Base-by-base conservation (phyloP, 768 basidiomycete genomes). In the Pisolithus marmoratus region DNA sequence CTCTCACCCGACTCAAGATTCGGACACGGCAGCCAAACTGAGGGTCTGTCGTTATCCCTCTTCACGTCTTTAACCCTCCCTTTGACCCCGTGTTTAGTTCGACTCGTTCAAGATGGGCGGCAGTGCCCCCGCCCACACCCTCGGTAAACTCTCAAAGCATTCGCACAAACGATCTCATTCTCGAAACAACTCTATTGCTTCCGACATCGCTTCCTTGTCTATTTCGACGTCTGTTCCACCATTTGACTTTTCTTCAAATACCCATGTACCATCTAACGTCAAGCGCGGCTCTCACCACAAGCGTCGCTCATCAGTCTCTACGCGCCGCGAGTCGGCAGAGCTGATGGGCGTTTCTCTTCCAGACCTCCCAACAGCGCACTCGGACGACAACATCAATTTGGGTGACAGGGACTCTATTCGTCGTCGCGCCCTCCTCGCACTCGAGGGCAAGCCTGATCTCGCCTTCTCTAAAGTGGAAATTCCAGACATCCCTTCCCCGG, bases 321-420 rank as follows among this genome's bases (percentile, higher is more conserved):
- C 92, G 38, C 84, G 91, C 54, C 80, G 78, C 58, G 93, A 95
- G 72, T 93, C 90, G 19, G 87, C 90, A 17, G 93, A 94, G 61
- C 73, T 95, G 62, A 94, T 95, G 88, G 90, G 90, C 24, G 79
- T 90, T 12, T 70, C 85, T 22, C 71, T 88, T 37, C 83, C 87
- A 12, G 81, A 84, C 54, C 75, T 90, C 23, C 81, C 83, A 5
- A 60, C 77, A 8, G 78, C 81, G 2, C 71, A 73, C 24, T 74
- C 82, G 2, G 84, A 90, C 29, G 83, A 87, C 63, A 82, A 82
- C 59, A 70, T 86, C 60, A 84, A 81, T 56, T 60, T 84, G 23
- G 84, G 81, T 27, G 85, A 87, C 58, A 83, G 80, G 69, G 86
- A 89, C 58, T 90, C 90, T 17, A 78, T 90, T 37, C 84, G 91